Evolutionary conservation across 23 red algal genomes (phyloP), one percentile per base, ranked within the genome.

Genomic region (Pyropia haitanensis): DNA sequence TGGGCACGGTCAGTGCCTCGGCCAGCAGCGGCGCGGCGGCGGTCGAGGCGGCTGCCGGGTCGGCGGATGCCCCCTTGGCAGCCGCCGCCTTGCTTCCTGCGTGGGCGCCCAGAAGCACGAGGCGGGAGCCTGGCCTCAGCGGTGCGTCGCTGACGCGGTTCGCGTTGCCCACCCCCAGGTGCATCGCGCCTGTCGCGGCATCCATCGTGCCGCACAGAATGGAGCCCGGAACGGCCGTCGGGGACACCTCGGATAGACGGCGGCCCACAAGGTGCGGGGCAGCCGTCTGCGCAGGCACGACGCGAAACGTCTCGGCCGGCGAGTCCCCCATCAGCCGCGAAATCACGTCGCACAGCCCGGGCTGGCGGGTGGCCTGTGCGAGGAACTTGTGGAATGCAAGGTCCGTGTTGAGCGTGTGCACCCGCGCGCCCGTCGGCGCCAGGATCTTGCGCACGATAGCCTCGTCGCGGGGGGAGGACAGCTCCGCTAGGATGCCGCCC

Each of bases 291-390:
- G 70, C 81, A 20, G 49, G 25, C 22, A 60, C 18, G 12, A 87
- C 65, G 17, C 76, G 81, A 51, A 87, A 87, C 12, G 76, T 50
- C 12, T 19, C 18, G 16, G 26, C 30, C 2, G 22, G n/a, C n/a
- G 75, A 32, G 28, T 87, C 72, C 21, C 81, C 81, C 68, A 87
- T 75, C 34, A 87, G 20, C 15, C 51, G 23, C 12, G 58, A 17
- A 23, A 87, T 72, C 15, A 87, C 72, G 25, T 87, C 81, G 6
- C 71, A 70, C 33, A 87, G 55, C 9, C 70, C 81, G 17, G 81
- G 81, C 69, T 76, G 68, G 25, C 81, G 71, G 26, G 76, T 70
- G 18, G 81, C 81, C 58, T 87, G 81, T 5, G 81, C 81, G 70
- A 87, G 75, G 53, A 87, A 87, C n/a, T 72, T 20, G 31, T 56